Percentiles rank a stretch among this genome's conserved stretches.
Evolutionary conservation across 345 rosid species (phyloP).

Genomic region (Alliaria petiolata): DNA sequence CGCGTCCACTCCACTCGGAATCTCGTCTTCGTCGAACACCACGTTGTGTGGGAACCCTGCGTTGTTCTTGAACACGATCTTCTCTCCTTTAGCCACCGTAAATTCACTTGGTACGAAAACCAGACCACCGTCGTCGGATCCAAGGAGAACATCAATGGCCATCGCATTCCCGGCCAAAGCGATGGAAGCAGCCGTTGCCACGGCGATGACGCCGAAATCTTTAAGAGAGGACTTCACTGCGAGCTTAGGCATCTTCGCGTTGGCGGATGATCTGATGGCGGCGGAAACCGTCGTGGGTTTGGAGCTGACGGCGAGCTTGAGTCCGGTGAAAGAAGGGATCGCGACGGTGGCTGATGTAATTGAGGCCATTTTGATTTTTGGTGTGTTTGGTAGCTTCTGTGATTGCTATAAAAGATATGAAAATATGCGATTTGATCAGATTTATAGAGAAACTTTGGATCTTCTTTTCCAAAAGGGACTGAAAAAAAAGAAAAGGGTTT

Average conservation of each 20-base stretch:
- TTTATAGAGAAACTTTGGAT: slow-evolving; percentile 50
- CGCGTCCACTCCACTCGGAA: slow-evolving; percentile 81
- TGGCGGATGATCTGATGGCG: slow-evolving; percentile 15
- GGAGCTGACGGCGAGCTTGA: slow-evolving; percentile 39
- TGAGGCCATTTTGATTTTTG: slow-evolving; percentile 44
- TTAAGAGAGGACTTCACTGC: slow-evolving; percentile 18
- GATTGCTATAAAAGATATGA: not conserved
- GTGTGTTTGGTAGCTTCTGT: not conserved
- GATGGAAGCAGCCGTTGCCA: slow-evolving; percentile 33
- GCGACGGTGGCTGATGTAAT: slow-evolving; percentile 62
- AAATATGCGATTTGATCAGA: slow-evolving; percentile 25
- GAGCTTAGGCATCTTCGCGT: slow-evolving; percentile 19
- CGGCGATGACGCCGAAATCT: slow-evolving; percentile 18
- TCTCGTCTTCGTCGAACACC: slow-evolving; percentile 77
- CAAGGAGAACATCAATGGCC: slow-evolving; percentile 71
- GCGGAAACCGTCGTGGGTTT: slow-evolving; percentile 30
- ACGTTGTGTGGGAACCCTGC: slow-evolving; percentile 95
- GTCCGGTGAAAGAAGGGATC: slow-evolving; percentile 70
- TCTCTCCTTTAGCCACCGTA: slow-evolving; percentile 63
- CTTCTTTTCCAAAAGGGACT: slow-evolving; percentile 32
- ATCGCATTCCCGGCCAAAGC: slow-evolving; percentile 70
- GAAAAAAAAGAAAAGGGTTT: no score
- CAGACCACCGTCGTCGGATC: slow-evolving; percentile 57
- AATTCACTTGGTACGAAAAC: slow-evolving; percentile 63
- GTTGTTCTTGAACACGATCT: slow-evolving; percentile 88